Conservation (phyloP, 1,284 basidiomycete species). For the Ceratobasidium sp. region DNA sequence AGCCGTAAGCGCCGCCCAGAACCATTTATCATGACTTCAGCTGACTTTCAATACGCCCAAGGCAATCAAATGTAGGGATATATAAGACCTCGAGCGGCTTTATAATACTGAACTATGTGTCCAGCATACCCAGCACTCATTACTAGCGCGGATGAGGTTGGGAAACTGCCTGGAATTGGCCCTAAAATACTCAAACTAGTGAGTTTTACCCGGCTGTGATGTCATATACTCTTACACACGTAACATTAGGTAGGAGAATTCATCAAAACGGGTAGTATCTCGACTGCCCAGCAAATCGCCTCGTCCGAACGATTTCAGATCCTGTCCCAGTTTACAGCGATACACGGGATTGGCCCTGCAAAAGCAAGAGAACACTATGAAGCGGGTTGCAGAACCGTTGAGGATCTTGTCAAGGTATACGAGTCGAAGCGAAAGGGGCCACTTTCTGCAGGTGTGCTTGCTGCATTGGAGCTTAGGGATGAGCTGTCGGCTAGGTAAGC, state of each 20-base stretch:
- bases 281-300: constrained; percentile 65
- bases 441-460: not conserved
- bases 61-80: constrained; percentile 65
- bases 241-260: constrained; percentile 67
- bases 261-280: constrained; percentile 60
- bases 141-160: constrained; percentile 57
- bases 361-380: constrained; percentile 69
- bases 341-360: constrained; percentile 75
- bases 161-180: constrained; percentile 65
- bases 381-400: constrained; percentile 64
- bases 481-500: constrained; percentile 7
- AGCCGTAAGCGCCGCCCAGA: constrained; percentile 56
- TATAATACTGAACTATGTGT: not conserved
- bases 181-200: constrained; percentile 67
- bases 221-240: not conserved
- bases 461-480: constrained; percentile 22
- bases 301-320: constrained; percentile 62
- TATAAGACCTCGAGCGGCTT: not conserved
- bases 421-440: constrained; percentile 45
- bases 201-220: constrained; percentile 11
- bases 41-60: constrained; percentile 47
- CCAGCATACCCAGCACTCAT: constrained; percentile 70
- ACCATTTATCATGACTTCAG: not conserved
- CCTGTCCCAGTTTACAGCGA: constrained; percentile 63
- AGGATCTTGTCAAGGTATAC: constrained; percentile 70